Percentiles rank a stretch among this genome's conserved stretches.
phyloP scores from a whole-genome alignment of 805 yeast genomes.

The Kregervanrija pseudodelftensis region DNA sequence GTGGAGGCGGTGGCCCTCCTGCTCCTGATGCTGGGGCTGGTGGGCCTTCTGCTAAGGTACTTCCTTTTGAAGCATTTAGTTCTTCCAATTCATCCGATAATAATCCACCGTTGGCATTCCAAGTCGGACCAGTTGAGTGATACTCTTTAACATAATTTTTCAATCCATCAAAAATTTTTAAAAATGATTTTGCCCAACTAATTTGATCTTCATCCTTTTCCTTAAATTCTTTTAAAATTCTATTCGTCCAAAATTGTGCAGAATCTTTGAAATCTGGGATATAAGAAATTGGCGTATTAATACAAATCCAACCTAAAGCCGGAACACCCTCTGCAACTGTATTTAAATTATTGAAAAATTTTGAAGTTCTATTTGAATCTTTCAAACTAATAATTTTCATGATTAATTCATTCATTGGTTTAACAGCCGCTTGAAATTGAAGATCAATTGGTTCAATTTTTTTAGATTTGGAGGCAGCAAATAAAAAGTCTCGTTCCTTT shows the following conservation, averaged over 20 bases:
- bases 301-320: slow-evolving; percentile 84
- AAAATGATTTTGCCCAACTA: slow-evolving; percentile 73
- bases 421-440: slow-evolving; percentile 39
- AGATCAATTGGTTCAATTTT: slow-evolving; percentile 59
- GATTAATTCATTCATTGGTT: slow-evolving; percentile 62
- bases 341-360: slow-evolving; percentile 62
- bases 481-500: slow-evolving; percentile 52
- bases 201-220: slow-evolving; percentile 62
- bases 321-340: slow-evolving; percentile 87
- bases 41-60: slow-evolving; percentile 9
- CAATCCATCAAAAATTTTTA: slow-evolving; percentile 60
- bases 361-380: slow-evolving; percentile 67
- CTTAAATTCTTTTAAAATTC: slow-evolving; percentile 78
- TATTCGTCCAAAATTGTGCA: slow-evolving; percentile 90
- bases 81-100: slow-evolving; percentile 43
- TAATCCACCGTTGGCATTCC: slow-evolving; percentile 59
- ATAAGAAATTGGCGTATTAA: slow-evolving; percentile 64
- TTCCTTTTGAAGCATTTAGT: background rate
- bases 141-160: slow-evolving; percentile 66
- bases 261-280: slow-evolving; percentile 84
- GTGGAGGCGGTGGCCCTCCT: slow-evolving; percentile 45
- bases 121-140: slow-evolving; percentile 79
- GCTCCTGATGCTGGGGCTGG: slow-evolving; percentile 26
- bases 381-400: slow-evolving; percentile 54
- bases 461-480: slow-evolving; percentile 50